Base-by-base conservation (phyloP, 2,329 filamentous ascomycete species). In the Paracoccidioides brasiliensis region DNA sequence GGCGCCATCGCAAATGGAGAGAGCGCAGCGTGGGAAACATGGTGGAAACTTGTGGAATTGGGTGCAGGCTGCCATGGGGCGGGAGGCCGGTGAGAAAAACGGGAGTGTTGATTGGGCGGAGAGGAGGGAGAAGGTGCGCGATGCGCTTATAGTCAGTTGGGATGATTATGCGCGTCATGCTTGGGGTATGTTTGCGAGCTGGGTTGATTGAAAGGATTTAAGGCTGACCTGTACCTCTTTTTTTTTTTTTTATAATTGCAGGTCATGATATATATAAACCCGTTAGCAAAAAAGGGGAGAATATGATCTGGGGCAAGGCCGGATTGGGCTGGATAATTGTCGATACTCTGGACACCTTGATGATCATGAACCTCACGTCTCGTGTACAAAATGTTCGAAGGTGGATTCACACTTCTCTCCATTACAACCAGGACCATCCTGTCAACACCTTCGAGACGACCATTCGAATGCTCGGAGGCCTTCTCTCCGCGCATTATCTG, bases 321-420 rank as follows among this genome's bases (percentile, higher is more conserved):
- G 93, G 91, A 32, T 79, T 98, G 72, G 93, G 93, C 35, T 98
- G 94, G 93, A 97, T 97, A 65, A 96, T 98, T 59, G 85, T 98
- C 56, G 93, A 98, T 73, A 84, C 91, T 10, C 76, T 98, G 60
- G 93, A 98, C 70, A 98, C 93, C 0, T 81, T 97, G 78, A 98
- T 98, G 75, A 77, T 98, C 58, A 98, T 98, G 93, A 97, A 97
- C 69, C 78, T 95, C 61, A 97, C 91, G 12, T 86, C 83, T 37
- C 84, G 90, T 59, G 79, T 98, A 42, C 79, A 83, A 41, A 84
- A 94, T 65, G 91, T 93, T 33, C 80, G 91, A 55, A 81, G 95
- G 66, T 98, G 93, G 93, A 82, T 98, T 50, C 79, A 87, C 1
- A 84, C 82, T 4, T 83, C 83, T 6, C 72, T 97, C 59, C 84